phyloP scores from a whole-genome alignment of 2,329 filamentous ascomycete species.

The Trichoderma koningii region DNA sequence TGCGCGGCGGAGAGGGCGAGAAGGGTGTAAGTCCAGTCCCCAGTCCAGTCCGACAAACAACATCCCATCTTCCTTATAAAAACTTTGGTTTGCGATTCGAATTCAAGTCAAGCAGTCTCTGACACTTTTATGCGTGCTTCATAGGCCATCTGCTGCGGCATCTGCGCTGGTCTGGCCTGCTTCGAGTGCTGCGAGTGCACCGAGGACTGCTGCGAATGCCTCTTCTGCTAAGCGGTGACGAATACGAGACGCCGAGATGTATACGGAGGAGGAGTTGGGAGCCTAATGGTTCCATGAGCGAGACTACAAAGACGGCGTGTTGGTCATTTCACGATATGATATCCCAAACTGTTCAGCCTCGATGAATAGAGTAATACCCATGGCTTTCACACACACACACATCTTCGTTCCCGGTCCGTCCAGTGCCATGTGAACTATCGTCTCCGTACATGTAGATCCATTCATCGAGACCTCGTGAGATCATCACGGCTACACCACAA shows the following conservation, averaged over 20 bases:
- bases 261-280: not conserved
- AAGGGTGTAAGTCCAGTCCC: constrained; percentile 38
- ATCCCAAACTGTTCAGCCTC: constrained; percentile 24
- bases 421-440: not conserved
- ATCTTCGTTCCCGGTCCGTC: not conserved
- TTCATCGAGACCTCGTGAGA: too few relatives aligned
- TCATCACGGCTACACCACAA: constrained; percentile 40
- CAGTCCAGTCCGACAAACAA: not conserved
- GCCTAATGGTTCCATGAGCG: not conserved
- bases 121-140: not conserved
- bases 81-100: not conserved
- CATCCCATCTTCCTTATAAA: not conserved
- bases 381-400: constrained; percentile 19
- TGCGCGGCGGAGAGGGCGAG: constrained; percentile 42
- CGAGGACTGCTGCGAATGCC: constrained; percentile 36
- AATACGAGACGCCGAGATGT: not conserved
- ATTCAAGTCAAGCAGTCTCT: not conserved
- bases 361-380: constrained; percentile 27
- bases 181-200: constrained; percentile 46
- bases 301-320: not conserved
- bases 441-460: not conserved
- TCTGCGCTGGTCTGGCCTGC: constrained; percentile 46
- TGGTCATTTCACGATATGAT: constrained; percentile 26
- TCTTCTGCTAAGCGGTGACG: constrained; percentile 34
- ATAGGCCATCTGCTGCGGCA: constrained; percentile 45